Evolutionary conservation across 2,329 filamentous ascomycete species (phyloP), one percentile per base, ranked within the genome.

Genomic region (Claviceps sp.): DNA sequence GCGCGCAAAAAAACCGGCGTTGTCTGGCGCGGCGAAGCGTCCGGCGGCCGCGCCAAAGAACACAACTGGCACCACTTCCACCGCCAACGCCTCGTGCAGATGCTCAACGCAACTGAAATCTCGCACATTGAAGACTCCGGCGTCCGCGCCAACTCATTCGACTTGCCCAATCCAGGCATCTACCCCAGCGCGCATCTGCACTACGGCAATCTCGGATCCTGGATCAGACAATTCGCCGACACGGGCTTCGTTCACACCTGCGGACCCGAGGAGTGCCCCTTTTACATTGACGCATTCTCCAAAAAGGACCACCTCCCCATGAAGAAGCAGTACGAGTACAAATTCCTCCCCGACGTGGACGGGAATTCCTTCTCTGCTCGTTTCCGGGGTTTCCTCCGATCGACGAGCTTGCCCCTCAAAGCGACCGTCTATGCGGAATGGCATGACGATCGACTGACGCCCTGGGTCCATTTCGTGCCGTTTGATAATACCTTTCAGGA

Each of bases 391-490:
- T 83, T 87, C 58, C 68, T 88, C 8, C 71, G 75, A 26, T 83
- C 77, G 40, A 84, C 77, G 1, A 81, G 77, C 46, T 64, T 86
- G 37, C 81, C 82, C 1, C 76, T 88, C 62, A 88, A 88, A 66
- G 76, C 80, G 13, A 87, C 84, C 3, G 73, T 88, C 44, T 88
- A 85, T 62, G 70, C 77, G 8, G 85, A 88, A 63, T 88, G 85
- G 85, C 84, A 88, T 62, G 84, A 88, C 62, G 75, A 78, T 44
- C 74, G 85, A 6, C 70, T 88, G 0, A 67, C 79, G 14, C 78
- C 83, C 0, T 89, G 85, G 85, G 70, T 77, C 56, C 85, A 89
- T 65, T 88, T 85, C 59, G 78, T 82, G 1, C 85, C 85, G 2
- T 73, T 88, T 60, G 82, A 86, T 63, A 84, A 84, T 60, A 77